phyloP scores from a whole-genome alignment of 371 early-diverging fungal species.

The Saksenaea vasiformis region DNA sequence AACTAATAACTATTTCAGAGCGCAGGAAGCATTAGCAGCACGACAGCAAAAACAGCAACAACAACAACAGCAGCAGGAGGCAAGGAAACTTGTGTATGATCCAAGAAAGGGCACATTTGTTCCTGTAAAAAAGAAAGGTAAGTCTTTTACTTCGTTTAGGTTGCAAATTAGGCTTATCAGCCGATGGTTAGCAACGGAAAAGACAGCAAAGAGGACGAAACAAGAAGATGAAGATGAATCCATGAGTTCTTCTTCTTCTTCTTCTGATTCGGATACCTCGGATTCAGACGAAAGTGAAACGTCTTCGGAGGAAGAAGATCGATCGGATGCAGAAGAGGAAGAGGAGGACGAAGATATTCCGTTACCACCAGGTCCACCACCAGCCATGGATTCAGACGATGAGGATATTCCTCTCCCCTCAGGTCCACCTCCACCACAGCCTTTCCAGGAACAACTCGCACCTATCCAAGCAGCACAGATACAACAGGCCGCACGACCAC shows the following conservation, averaged over 20 bases:
- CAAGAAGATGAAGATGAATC: constrained; percentile 9
- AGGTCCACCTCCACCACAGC: constrained; percentile 46
- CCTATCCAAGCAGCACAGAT: constrained; percentile 16
- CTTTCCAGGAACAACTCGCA: constrained; percentile 32
- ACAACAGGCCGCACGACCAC: constrained; percentile 6
- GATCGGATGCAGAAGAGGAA: constrained; percentile 13
- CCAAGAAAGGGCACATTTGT: constrained; percentile 47
- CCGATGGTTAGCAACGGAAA: not conserved
- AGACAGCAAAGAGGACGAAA: not conserved
- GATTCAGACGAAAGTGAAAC: constrained; percentile 9
- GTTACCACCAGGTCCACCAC: constrained; percentile 4
- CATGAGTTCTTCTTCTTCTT: constrained; percentile 11
- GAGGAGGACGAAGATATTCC: constrained; percentile 21
- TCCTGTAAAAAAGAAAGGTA: constrained; percentile 44
- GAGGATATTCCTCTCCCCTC: constrained; percentile 50
- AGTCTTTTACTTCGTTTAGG: not conserved
- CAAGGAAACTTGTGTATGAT: constrained; percentile 49
- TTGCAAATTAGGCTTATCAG: not conserved
- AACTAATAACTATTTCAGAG: constrained; percentile 20
- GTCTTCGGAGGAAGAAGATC: constrained; percentile 9
- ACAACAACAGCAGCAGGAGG: constrained; percentile 32
- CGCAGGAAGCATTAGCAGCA: constrained; percentile 41
- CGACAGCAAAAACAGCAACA: constrained; percentile 39
- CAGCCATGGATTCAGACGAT: constrained; percentile 37
- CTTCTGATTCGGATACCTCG: constrained; percentile 10